A percentile compares a stretch with the other conserved stretches of the same genome.
phyloP scores from a whole-genome alignment of 441 rosid genomes.

The Lepidium campestre region DNA sequence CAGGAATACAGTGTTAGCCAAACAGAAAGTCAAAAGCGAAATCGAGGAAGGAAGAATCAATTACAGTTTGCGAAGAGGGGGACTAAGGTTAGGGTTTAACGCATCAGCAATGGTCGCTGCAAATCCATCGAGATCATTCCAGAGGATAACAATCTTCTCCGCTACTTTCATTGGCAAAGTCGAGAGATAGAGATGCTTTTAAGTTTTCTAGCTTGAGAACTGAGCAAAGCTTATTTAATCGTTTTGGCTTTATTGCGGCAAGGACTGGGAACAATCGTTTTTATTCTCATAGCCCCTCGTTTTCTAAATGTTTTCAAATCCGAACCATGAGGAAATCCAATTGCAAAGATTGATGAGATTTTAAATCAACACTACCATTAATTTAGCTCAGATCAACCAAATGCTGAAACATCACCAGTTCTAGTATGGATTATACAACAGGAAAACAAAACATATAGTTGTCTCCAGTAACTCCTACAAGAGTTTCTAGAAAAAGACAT shows the following conservation, averaged over 20 bases:
- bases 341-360: not conserved
- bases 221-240: not conserved
- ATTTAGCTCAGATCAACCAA: not conserved
- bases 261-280: not conserved
- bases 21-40: not conserved
- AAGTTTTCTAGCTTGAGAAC: constrained; percentile 7
- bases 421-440: not conserved
- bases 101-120: constrained; percentile 40
- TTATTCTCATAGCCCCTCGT: not conserved
- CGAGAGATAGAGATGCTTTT: no score
- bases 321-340: not conserved
- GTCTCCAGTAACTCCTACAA: not conserved
- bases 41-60: constrained; percentile 13
- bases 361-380: not conserved
- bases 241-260: not conserved
- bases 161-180: constrained; percentile 45
- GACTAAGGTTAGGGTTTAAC: constrained; percentile 37
- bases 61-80: constrained; percentile 49
- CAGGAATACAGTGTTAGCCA: not conserved
- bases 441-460: not conserved
- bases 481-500: not conserved
- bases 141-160: constrained; percentile 43
- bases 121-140: constrained; percentile 44
- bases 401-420: not conserved
- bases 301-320: not conserved